Evolutionary conservation across 768 basidiomycete species (phyloP), one percentile per base, ranked within the genome.

Genomic region (Leccinum uliginosum): DNA sequence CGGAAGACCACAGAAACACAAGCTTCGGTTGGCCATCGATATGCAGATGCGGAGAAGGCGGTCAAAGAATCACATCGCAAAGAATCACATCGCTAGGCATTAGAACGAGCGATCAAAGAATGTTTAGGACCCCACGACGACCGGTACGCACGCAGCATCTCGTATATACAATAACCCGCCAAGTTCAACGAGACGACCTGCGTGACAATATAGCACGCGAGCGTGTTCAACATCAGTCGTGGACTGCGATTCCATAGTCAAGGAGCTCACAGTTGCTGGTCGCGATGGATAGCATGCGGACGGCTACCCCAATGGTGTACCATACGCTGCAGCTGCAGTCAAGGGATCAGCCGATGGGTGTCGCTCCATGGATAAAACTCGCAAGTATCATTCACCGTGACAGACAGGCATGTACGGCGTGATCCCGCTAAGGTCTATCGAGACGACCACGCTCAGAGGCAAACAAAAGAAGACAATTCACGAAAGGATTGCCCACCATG

Each of bases 281-380:
- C 29, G 29, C 29, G 10, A 73, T 65, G 24, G 73, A 71, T 15
- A 74, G 12, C 61, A 73, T 66, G n/a, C 75, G 75, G 3, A 76
- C 30, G 19, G 65, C 51, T 19, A 71, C 59, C 2, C 44, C 45
- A 17, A 57, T 23, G 10, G 56, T 47, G 29, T 56, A 65, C 61
- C 61, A 68, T 24, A 17, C 44, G 51, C 65, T 70, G 44, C 70
- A 70, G 8, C 69, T 72, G 17, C 3, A 48, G 8, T 54, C 12
- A 24, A 26, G 9, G 44, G 1, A 44, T 66, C 30, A 66, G 49
- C n/a, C 21, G 24, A 21, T 15, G 9, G 23, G 2, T 30, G 11
- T 4, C 5, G 23, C 1, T 14, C 1, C 8, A 44, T 46, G 46
- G 21, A 8, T 11, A 19, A 24, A 4, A 59, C 68, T 44, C 27